Percentiles rank a stretch among this genome's conserved stretches.
These are phyloP conservation scores for Jatropha multifida DNA, from an alignment of 441 rosid species.

Conservation along the genomic window DNA sequence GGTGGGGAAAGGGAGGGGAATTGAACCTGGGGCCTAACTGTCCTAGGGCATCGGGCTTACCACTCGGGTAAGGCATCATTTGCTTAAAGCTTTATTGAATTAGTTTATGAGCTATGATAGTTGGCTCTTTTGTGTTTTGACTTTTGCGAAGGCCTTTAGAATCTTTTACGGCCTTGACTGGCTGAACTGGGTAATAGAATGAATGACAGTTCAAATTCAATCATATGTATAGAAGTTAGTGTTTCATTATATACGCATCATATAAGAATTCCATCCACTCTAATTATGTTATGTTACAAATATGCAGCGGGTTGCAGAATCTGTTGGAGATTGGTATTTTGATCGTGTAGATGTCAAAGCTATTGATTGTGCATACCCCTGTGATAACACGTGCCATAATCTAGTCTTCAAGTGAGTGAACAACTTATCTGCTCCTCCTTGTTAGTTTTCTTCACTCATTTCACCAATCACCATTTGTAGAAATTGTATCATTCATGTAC, in stretches of 20 bases:
- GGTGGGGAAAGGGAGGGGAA: no score
- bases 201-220: neutral
- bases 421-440: slow-evolving; percentile 28
- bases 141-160: neutral
- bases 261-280: neutral
- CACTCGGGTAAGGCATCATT: no score
- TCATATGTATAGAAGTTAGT: neutral
- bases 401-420: slow-evolving; percentile 52
- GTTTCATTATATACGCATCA: neutral
- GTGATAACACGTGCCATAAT: slow-evolving; percentile 87
- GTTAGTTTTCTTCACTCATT: slow-evolving; percentile 17
- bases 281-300: neutral
- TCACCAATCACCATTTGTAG: slow-evolving; percentile 14
- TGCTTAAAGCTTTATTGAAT: no score
- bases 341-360: slow-evolving; percentile 65
- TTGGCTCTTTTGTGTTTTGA: no score
- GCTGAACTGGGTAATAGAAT: neutral
- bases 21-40: no score
- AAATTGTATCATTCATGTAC: slow-evolving; percentile 30
- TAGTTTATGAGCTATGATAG: no score
- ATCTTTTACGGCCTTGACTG: neutral
- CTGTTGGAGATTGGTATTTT: slow-evolving; percentile 98
- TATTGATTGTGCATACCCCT: slow-evolving; percentile 82
- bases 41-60: no score
- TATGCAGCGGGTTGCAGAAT: slow-evolving; percentile 73